A percentile compares a stretch with the other conserved stretches of the same genome.
Conservation (phyloP, 1,284 basidiomycete species). For the Ceratobasidium sp. region DNA sequence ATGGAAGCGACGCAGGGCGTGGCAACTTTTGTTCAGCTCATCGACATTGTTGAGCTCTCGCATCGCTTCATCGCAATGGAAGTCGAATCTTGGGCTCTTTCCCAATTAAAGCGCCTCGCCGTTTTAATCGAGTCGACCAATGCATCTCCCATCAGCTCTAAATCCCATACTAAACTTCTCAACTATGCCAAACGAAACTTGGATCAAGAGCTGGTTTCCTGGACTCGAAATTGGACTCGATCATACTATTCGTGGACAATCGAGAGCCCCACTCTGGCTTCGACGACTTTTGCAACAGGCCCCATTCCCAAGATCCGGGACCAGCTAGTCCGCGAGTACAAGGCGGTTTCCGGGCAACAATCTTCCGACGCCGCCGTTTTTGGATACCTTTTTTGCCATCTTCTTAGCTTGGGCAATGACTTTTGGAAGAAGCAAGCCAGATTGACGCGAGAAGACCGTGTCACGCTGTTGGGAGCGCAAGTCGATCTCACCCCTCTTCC, state of each 20-base stretch:
- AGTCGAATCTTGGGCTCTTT: constrained; percentile 29
- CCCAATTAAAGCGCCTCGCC: constrained; percentile 8
- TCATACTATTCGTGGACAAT: constrained; percentile 26
- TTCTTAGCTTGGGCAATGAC: constrained; percentile 15
- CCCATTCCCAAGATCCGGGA: not conserved
- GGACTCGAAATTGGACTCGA: constrained; percentile 20
- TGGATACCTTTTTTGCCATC: constrained; percentile 30
- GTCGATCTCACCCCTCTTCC: constrained; percentile 25
- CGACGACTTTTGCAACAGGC: not conserved
- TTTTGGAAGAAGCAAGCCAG: constrained; percentile 17
- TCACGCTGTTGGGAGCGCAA: constrained; percentile 16
- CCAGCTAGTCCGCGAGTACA: constrained; percentile 17
- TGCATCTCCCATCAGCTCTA: constrained; percentile 14
- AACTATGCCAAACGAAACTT: not conserved
- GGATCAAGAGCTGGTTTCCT: not conserved
- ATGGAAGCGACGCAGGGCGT: not conserved
- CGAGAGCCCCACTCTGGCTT: not conserved
- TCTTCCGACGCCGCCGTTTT: constrained; percentile 1
- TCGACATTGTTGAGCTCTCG: constrained; percentile 24
- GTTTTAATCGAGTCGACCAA: not conserved
- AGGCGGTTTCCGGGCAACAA: not conserved
- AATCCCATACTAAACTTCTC: constrained; percentile 18
- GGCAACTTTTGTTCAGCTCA: not conserved
- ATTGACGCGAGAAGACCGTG: constrained; percentile 33
- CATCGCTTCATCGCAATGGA: constrained; percentile 27